Percentiles rank a stretch among this genome's conserved stretches.
Evolutionary conservation across 2,329 filamentous ascomycete species (phyloP).

Genomic region (Rhynchosporium secalis): DNA sequence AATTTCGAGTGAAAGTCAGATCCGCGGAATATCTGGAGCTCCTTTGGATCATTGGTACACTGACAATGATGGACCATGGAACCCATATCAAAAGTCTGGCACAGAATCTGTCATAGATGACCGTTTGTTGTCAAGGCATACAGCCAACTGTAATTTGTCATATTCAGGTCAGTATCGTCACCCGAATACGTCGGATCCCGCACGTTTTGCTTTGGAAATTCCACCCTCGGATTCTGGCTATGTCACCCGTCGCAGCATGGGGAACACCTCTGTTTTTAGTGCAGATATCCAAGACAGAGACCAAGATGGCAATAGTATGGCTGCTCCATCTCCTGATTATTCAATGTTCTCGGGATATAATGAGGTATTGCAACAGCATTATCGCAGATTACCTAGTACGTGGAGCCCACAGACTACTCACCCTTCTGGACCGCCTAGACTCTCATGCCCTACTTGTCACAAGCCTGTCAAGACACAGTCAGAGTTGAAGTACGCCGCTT

Average conservation of each 20-base stretch:
- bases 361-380: conserved; percentile 29
- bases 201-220: conserved; percentile 30
- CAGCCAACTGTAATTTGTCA: conserved; percentile 30
- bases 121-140: conserved; percentile 28
- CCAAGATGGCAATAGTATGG: conserved; percentile 36
- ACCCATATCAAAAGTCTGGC: conserved; percentile 39
- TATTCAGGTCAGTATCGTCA: conserved; percentile 38
- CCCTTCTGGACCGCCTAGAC: conserved; percentile 21
- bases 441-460: conserved; percentile 45
- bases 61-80: conserved; percentile 47
- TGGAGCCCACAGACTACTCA: conserved; percentile 26
- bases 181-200: conserved; percentile 35
- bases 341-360: conserved; percentile 29
- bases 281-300: conserved; percentile 36
- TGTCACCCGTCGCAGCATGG: conserved; percentile 38
- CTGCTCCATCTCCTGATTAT: conserved; percentile 31
- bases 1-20: conserved; percentile 26
- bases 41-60: conserved; percentile 42
- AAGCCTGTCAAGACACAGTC: conserved; percentile 52
- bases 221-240: conserved; percentile 42
- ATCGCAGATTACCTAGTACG: conserved; percentile 24
- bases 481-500: conserved; percentile 52
- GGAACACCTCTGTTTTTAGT: conserved; percentile 38
- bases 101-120: conserved; percentile 33
- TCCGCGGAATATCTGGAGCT: conserved; percentile 31